Conservation (phyloP, 768 basidiomycete species). For the Podaxis sp. region DNA sequence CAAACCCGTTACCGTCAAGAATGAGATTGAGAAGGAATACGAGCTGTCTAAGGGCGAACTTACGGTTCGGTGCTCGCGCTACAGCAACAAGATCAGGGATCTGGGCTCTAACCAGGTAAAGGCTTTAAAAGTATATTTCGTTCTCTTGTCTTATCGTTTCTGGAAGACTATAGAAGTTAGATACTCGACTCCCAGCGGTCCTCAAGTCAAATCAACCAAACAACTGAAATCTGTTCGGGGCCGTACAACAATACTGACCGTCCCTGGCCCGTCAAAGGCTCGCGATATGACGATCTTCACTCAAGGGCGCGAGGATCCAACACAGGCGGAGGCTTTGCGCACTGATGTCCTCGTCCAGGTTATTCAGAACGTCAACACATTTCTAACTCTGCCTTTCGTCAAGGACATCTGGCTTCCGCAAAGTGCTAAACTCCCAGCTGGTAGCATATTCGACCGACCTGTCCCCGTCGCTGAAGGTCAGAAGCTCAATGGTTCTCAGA, state of each 20-base stretch:
- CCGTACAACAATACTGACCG: constrained; percentile 31
- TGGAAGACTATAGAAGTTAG: neutral
- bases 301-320: constrained; percentile 45
- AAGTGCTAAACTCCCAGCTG: constrained; percentile 13
- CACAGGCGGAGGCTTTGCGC: constrained; percentile 40
- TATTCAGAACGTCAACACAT: constrained; percentile 24
- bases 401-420: constrained; percentile 31
- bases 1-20: constrained; percentile 44
- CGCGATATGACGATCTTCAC: constrained; percentile 37
- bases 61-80: constrained; percentile 37
- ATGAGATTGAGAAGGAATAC: constrained; percentile 39
- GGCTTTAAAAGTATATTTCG: neutral
- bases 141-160: neutral
- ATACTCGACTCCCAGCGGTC: constrained; percentile 7
- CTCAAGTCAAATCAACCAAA: constrained; percentile 18
- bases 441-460: constrained; percentile 1
- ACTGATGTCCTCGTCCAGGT: constrained; percentile 25
- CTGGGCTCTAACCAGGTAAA: constrained; percentile 26
- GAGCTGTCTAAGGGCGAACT: constrained; percentile 27
- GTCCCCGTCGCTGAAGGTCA: constrained; percentile 14
- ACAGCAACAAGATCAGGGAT: constrained; percentile 38
- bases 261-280: constrained; percentile 26
- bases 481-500: constrained; percentile 35
- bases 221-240: constrained; percentile 33
- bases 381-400: constrained; percentile 33